phyloP scores from a whole-genome alignment of 352 stramenopile genomes.

The Salisapilia sapeloensis region DNA sequence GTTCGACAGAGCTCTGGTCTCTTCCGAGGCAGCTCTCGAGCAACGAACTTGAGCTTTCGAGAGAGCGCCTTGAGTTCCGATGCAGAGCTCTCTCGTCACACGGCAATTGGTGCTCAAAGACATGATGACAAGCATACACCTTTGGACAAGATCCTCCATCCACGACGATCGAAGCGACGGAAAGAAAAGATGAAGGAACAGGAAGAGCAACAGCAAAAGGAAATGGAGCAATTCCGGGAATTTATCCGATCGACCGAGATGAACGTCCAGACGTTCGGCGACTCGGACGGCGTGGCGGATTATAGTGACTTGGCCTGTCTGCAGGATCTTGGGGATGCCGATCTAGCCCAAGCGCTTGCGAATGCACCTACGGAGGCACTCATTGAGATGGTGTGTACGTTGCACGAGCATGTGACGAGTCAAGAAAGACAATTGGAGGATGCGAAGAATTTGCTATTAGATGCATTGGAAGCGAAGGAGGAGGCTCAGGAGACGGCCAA shows the following conservation, averaged over 20 bases:
- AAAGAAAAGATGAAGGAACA: slow-evolving; percentile 44
- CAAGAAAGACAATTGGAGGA: slow-evolving; percentile 62
- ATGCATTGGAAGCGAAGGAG: slow-evolving; percentile 61
- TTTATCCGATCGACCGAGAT: slow-evolving; percentile 60
- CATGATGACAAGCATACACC: slow-evolving; percentile 27
- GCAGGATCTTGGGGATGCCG: slow-evolving; percentile 22
- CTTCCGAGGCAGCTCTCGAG: slow-evolving; percentile 3
- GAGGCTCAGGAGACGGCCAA: slow-evolving; percentile 47
- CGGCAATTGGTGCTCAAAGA: slow-evolving; percentile 3
- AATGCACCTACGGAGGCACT: slow-evolving; percentile 32
- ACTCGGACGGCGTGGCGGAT: slow-evolving; percentile 6
- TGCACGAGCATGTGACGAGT: slow-evolving; percentile 48
- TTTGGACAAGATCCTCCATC: slow-evolving; percentile 66
- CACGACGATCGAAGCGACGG: slow-evolving; percentile 36
- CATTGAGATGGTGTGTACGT: slow-evolving; percentile 44
- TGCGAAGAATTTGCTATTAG: slow-evolving; percentile 50
- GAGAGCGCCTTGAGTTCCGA: slow-evolving; percentile 15
- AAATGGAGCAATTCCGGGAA: slow-evolving; percentile 80
- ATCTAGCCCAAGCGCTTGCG: slow-evolving; percentile 33
- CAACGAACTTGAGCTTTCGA: slow-evolving; percentile 9
- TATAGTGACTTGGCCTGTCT: slow-evolving; percentile 13
- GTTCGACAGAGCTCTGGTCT: no score
- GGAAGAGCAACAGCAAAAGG: slow-evolving; percentile 56
- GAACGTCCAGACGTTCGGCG: slow-evolving; percentile 2
- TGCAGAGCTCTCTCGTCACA: slow-evolving; percentile 2